Conservation (phyloP, 805 yeast genomes). For the Pichia cabralensis region DNA sequence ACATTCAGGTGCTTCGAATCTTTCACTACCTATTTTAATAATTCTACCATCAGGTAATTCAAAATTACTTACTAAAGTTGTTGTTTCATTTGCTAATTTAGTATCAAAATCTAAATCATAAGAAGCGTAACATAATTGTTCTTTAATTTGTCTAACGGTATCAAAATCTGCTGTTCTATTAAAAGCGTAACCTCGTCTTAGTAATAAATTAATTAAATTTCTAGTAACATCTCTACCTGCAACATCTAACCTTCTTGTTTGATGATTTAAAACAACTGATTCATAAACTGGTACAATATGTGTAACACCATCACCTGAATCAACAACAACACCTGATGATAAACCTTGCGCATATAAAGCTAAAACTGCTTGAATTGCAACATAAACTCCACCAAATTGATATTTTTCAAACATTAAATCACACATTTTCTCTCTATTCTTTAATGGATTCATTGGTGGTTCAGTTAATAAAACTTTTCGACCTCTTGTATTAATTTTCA, state of each 20-base stretch:
- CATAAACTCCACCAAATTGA: slow-evolving; percentile 85
- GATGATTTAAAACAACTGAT: slow-evolving; percentile 89
- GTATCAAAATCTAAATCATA: slow-evolving; percentile 88
- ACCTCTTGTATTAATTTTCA: slow-evolving; percentile 67
- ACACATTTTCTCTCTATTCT: slow-evolving; percentile 85
- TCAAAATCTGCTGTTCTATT: slow-evolving; percentile 98
- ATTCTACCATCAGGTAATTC: slow-evolving; percentile 96
- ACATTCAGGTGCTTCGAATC: slow-evolving; percentile 96
- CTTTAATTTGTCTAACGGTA: slow-evolving; percentile 96
- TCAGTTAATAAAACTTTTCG: slow-evolving; percentile 84
- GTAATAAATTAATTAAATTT: slow-evolving; percentile 77
- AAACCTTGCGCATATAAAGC: slow-evolving; percentile 96
- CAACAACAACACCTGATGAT: slow-evolving; percentile 95
- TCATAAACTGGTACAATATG: slow-evolving; percentile 98
- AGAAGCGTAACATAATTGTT: slow-evolving; percentile 89
- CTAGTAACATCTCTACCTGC: slow-evolving; percentile 99
- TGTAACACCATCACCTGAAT: slow-evolving; percentile 98
- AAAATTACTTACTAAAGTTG: slow-evolving; percentile 81
- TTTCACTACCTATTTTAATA: slow-evolving; percentile 87
- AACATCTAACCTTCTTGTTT: slow-evolving; percentile 85
- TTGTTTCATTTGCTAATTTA: slow-evolving; percentile 86
- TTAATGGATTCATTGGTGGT: slow-evolving; percentile 95
- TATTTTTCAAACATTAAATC: slow-evolving; percentile 89
- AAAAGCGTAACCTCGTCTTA: slow-evolving; percentile 96
- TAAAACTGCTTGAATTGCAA: slow-evolving; percentile 95